phyloP scores from a whole-genome alignment of 805 yeast species.

The Pichia scutulata region DNA sequence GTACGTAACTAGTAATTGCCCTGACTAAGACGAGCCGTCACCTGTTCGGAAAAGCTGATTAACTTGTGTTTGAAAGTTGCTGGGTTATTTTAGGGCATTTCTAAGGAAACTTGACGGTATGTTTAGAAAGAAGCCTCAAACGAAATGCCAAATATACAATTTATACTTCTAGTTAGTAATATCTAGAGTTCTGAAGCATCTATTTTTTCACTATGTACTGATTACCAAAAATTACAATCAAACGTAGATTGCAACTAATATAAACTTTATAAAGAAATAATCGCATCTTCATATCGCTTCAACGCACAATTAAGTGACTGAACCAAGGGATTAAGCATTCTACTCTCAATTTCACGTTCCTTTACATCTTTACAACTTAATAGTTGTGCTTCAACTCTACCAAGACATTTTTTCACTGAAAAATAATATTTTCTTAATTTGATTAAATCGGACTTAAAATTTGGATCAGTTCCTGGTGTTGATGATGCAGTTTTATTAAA shows the following conservation, averaged over 20 bases:
- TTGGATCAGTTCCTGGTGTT: constrained; percentile 23
- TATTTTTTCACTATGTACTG: no score
- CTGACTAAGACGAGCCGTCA: no score
- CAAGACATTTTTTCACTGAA: constrained; percentile 41
- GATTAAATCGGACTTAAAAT: constrained; percentile 25
- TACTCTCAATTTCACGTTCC: constrained; percentile 13
- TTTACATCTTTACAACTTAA: constrained; percentile 10
- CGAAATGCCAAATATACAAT: no score
- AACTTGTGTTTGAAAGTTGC: no score
- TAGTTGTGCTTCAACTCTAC: constrained; percentile 32
- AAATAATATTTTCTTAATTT: constrained; percentile 38
- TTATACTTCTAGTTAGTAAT: background rate
- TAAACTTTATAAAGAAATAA: constrained; percentile 13
- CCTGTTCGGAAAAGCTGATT: no score
- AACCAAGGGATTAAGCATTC: constrained; percentile 36
- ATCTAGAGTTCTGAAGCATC: no score
- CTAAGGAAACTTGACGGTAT: no score
- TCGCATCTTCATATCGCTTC: constrained; percentile 36
- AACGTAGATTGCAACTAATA: no score
- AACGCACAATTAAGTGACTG: constrained; percentile 41
- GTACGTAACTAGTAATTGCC: no score
- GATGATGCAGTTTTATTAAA: constrained; percentile 33
- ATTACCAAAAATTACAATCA: no score
- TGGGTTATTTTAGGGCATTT: no score
- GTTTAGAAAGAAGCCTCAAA: no score